Evolutionary conservation across 208 protist genomes (phyloP), one percentile per base, ranked within the genome.

Genomic region (Trypanosoma congolense): DNA sequence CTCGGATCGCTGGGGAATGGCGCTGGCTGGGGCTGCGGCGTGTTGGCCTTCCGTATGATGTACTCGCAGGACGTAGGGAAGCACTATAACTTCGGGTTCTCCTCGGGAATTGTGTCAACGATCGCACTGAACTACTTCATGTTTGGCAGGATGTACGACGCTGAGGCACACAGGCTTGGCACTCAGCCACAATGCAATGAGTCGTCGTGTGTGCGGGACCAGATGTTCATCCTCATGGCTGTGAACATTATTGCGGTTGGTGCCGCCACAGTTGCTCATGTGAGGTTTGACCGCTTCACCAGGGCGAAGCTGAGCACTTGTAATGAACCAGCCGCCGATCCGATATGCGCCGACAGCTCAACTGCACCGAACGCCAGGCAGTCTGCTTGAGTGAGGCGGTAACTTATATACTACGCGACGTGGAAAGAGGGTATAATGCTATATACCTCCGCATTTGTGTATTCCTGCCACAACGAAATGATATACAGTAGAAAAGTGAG

Each of bases 71-170:
- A 87, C 42, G 75, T 80, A 16, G 80, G 79, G 36, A 87, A 87
- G 72, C 71, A 82, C 69, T 87, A 87, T 70, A 80, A 80, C 63
- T 82, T 87, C 30, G 67, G 78, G 58, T 87, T 73, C 49, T 33
- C 68, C n/a, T 45, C 40, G 10, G 74, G 63, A 36, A 57, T 81
- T 52, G 31, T 76, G 16, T 53, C 69, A 38, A 47, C 72, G 19
- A 73, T 81, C 31, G 65, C 63, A 33, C 66, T 81, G 47, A 81
- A 81, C 58, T 57, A 65, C 16, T 65, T 81, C 47, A 56, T 71
- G 36, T 81, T 73, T 36, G 74, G 74, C n/a, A 65, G 75, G 52
- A 24, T 19, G 33, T 65, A 47, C 31, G 55, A 35, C n/a, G 29
- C 18, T 50, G 30, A 22, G 16, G 51, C 43, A 29, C 29, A 38